Evolutionary conservation across 1,284 basidiomycete species (phyloP).

Genomic region (Leccinum griseonigrum): DNA sequence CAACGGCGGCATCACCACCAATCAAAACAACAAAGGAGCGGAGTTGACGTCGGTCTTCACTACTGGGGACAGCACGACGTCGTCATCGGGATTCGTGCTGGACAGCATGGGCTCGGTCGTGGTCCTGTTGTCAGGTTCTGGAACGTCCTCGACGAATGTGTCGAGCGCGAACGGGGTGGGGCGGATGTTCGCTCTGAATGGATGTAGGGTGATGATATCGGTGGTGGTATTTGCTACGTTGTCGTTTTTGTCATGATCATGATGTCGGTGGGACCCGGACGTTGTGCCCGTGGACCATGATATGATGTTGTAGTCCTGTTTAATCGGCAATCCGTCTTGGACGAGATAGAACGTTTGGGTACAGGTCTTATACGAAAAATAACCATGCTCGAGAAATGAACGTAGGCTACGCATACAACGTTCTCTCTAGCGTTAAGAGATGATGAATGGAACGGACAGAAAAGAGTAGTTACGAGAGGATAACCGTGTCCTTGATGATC

Average conservation of each 20-base stretch:
- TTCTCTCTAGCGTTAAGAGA: not conserved
- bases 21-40: not conserved
- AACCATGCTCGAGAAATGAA: conserved; percentile 28
- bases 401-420: not conserved
- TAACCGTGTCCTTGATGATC: conserved; percentile 29
- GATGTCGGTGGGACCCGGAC: not conserved
- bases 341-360: conserved; percentile 81
- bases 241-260: not conserved
- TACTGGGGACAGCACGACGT: conserved; percentile 13
- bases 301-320: not conserved
- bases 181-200: not conserved
- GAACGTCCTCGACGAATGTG: not conserved
- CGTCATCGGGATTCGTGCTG: conserved; percentile 17
- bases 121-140: conserved; percentile 13
- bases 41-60: conserved; percentile 11
- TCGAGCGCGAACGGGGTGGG: not conserved
- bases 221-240: not conserved
- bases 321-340: conserved; percentile 63
- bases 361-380: conserved; percentile 63
- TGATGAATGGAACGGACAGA: not conserved
- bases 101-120: conserved; percentile 22
- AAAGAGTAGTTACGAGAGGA: conserved; percentile 18
- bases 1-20: not conserved
- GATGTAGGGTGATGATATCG: not conserved
- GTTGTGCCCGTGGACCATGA: not conserved